These are phyloP conservation scores for Arthrobotrys sphaeroides DNA, from an alignment of 2,329 filamentous ascomycete species.

Conservation along the genomic window DNA sequence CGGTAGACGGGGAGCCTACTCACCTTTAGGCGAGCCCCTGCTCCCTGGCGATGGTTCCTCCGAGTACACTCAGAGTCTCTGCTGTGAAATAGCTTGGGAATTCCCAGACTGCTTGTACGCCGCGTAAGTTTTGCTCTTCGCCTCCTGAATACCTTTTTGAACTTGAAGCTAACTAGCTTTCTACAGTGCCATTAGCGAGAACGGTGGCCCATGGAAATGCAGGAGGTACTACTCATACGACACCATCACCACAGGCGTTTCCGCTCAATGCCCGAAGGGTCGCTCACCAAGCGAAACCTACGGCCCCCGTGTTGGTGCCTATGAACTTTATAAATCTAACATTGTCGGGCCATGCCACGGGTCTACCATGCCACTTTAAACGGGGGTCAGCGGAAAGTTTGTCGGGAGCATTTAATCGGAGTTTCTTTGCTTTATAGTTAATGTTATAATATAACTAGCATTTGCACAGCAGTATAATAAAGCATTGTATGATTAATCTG, in stretches of 20 bases:
- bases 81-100: conserved; percentile 1
- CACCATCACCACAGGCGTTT: not conserved
- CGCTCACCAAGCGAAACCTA: not conserved
- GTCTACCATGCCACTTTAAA: not conserved
- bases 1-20: not conserved
- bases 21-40: not conserved
- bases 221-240: not conserved
- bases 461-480: no score
- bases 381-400: not conserved
- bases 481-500: no score
- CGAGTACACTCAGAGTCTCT: not conserved
- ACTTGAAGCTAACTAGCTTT: not conserved
- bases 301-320: not conserved
- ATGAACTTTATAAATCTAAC: not conserved
- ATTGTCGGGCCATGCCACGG: not conserved
- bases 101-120: not conserved
- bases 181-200: not conserved
- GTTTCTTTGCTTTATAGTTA: not conserved
- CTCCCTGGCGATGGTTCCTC: not conserved
- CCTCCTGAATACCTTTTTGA: not conserved
- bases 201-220: not conserved
- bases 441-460: no score
- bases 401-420: not conserved
- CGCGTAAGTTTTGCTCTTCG: not conserved
- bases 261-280: not conserved